A percentile compares a stretch with the other conserved stretches of the same genome.
Evolutionary conservation across 2,329 filamentous ascomycete species (phyloP).

Genomic region (Ophioceras dolichostomum): DNA sequence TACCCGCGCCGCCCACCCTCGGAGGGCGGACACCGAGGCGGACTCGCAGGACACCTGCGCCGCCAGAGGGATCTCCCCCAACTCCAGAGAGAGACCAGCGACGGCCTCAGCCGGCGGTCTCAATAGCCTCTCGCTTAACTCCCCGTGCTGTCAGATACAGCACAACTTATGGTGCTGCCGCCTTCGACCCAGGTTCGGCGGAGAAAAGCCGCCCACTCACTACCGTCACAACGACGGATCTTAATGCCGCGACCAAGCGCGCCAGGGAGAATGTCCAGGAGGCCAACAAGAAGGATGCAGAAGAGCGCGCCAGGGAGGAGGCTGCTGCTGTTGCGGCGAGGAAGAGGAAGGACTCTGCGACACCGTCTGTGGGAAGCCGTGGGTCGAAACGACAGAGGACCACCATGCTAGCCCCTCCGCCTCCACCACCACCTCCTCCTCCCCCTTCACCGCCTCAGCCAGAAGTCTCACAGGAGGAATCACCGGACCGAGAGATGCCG

Average conservation of each 20-base stretch:
- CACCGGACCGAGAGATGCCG: too few relatives aligned
- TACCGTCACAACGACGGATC: slow-evolving; percentile 9
- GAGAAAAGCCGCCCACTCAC: slow-evolving; percentile 1
- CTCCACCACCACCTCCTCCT: too few relatives aligned
- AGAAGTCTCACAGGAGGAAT: background rate
- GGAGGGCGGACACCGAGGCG: background rate
- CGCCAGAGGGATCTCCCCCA: background rate
- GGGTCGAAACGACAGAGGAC: slow-evolving; percentile 1
- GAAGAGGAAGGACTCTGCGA: background rate
- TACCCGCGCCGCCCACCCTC: background rate
- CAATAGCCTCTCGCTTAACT: background rate
- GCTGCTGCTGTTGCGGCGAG: background rate
- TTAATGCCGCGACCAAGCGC: slow-evolving; percentile 9
- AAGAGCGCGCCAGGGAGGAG: slow-evolving; percentile 3
- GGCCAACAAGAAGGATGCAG: slow-evolving; percentile 7
- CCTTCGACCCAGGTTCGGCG: background rate
- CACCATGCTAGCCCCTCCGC: too few relatives aligned
- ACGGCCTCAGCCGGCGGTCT: background rate
- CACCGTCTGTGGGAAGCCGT: background rate
- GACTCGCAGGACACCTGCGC: background rate
- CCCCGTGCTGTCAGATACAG: slow-evolving; percentile 1
- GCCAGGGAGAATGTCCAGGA: slow-evolving; percentile 9
- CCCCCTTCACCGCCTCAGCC: background rate
- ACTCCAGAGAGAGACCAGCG: too few relatives aligned
- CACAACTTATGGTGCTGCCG: slow-evolving; percentile 1